phyloP scores from a whole-genome alignment of 164 flowering plant genomes.

The Amborella trichopoda region DNA sequence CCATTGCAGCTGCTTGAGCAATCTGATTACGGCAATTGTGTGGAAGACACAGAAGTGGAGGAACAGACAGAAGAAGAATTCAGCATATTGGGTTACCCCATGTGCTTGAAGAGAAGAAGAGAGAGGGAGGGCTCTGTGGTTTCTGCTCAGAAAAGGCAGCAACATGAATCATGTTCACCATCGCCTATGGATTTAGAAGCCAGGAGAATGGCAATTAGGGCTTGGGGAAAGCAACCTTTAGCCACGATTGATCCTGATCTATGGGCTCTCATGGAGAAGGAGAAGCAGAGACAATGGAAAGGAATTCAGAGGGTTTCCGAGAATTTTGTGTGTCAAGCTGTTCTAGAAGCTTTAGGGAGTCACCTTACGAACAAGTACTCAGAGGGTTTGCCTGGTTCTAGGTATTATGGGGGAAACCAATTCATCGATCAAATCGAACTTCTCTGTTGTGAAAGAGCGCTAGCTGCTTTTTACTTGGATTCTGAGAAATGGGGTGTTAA shows the following conservation, averaged over 20 bases:
- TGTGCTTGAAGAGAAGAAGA: slow-evolving; percentile 48
- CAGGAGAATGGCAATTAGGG: slow-evolving; percentile 26
- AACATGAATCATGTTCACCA: neutral
- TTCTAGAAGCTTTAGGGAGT: slow-evolving; percentile 70
- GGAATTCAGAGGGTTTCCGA: slow-evolving; percentile 78
- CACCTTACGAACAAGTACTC: slow-evolving; percentile 70
- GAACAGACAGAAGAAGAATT: slow-evolving; percentile 30
- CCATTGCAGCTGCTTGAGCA: slow-evolving; percentile 37
- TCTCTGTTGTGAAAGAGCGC: slow-evolving; percentile 54
- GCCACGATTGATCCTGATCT: slow-evolving; percentile 41
- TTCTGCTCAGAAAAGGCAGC: slow-evolving; percentile 14
- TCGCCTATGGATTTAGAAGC: slow-evolving; percentile 18
- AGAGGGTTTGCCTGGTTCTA: slow-evolving; percentile 68
- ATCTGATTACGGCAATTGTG: slow-evolving; percentile 7
- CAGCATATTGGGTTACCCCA: slow-evolving; percentile 42
- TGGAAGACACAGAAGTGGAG: slow-evolving; percentile 9
- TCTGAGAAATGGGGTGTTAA: slow-evolving; percentile 72
- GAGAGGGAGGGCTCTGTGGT: slow-evolving; percentile 15
- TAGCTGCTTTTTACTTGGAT: slow-evolving; percentile 55
- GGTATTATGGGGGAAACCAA: slow-evolving; percentile 66
- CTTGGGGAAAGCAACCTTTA: slow-evolving; percentile 45
- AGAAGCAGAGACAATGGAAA: slow-evolving; percentile 38
- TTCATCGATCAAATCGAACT: slow-evolving; percentile 64
- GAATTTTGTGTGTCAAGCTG: slow-evolving; percentile 62
- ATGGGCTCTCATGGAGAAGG: slow-evolving; percentile 50